Evolutionary conservation across 441 rosid species (phyloP).

Genomic region (Manihot esculenta): DNA sequence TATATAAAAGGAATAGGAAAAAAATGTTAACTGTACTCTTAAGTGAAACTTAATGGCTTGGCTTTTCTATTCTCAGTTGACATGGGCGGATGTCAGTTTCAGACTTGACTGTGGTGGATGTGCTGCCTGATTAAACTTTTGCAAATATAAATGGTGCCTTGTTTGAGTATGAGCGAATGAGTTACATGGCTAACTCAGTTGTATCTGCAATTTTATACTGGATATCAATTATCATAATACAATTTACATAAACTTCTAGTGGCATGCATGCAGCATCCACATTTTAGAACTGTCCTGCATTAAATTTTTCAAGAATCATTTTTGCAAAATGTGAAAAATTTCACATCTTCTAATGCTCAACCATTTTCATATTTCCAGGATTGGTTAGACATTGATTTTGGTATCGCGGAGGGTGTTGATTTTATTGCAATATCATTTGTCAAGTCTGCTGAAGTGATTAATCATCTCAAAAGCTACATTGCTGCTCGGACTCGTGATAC

Average conservation of each 20-base stretch:
- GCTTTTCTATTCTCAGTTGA: neutral
- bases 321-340: neutral
- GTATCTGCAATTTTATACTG: neutral
- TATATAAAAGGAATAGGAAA: neutral
- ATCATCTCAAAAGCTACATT: slow-evolving; percentile 92
- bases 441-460: slow-evolving; percentile 96
- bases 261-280: neutral
- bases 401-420: slow-evolving; percentile 89
- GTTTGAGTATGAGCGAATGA: neutral
- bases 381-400: slow-evolving; percentile 99
- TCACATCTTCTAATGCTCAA: slow-evolving; percentile 21
- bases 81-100: too few relatives aligned
- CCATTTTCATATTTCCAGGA: slow-evolving; percentile 51
- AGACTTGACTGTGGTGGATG: too few relatives aligned
- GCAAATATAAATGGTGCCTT: neutral
- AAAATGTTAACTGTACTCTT: neutral
- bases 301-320: neutral
- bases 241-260: neutral
- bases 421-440: slow-evolving; percentile 97
- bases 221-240: neutral
- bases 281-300: neutral
- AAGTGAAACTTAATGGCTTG: neutral
- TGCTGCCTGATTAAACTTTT: neutral
- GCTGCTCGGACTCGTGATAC: slow-evolving; percentile 80
- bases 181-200: neutral